Percentiles rank a stretch among this genome's conserved stretches.
Conservation (phyloP, 2,329 filamentous ascomycete genomes). For the Colletotrichum kahawae region DNA sequence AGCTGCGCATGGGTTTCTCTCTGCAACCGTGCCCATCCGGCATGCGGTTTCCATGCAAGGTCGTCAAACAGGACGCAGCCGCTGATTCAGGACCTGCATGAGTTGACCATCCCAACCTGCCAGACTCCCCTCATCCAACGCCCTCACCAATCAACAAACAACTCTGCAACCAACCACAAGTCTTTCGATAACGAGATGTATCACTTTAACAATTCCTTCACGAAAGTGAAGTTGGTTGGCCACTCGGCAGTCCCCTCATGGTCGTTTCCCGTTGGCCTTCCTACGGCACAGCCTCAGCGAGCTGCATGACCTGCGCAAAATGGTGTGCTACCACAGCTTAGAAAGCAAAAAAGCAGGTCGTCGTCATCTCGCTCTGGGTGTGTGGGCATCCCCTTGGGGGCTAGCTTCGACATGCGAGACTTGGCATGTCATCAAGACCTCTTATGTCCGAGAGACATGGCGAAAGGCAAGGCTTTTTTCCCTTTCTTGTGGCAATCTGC, state of each 20-base stretch:
- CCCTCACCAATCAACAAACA: background rate
- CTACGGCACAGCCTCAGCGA: background rate
- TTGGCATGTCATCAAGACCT: slow-evolving; percentile 12
- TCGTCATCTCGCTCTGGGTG: slow-evolving; percentile 7
- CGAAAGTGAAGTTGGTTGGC: background rate
- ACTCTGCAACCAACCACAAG: background rate
- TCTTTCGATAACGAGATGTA: background rate
- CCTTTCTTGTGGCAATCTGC: background rate
- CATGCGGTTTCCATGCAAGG: background rate
- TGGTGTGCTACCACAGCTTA: background rate
- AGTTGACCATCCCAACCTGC: background rate
- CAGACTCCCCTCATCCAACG: background rate
- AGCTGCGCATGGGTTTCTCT: background rate
- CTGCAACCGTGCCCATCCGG: background rate
- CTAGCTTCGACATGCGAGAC: background rate
- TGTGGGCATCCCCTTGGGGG: background rate
- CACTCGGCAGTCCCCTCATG: background rate
- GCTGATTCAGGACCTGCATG: background rate
- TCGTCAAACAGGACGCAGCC: background rate
- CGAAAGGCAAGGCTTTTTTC: background rate
- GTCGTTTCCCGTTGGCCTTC: background rate
- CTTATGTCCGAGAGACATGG: slow-evolving; percentile 7
- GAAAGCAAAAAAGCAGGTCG: background rate
- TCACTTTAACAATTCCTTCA: background rate
- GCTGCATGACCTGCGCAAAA: background rate